Conservation (phyloP, 371 early-diverging fungal genomes). For the Apophysomyces trapeziformis region DNA sequence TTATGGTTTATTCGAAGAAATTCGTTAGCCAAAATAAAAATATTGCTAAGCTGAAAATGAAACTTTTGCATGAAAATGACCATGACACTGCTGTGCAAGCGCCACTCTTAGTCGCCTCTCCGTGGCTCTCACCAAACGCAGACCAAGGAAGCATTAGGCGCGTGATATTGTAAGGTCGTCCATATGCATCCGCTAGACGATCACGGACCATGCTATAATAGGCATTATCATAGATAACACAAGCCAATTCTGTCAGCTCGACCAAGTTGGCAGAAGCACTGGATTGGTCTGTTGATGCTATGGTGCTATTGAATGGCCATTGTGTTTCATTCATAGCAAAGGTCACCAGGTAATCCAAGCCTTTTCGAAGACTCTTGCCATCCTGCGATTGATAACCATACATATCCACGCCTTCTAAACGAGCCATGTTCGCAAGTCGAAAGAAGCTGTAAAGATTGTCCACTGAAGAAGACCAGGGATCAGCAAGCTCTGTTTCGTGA, state of each 20-base stretch:
- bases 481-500: constrained; percentile 38
- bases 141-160: constrained; percentile 27
- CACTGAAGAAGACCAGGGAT: constrained; percentile 49
- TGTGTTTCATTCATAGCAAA: constrained; percentile 48
- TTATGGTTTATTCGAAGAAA: background rate
- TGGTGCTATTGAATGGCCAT: constrained; percentile 46
- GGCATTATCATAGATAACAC: constrained; percentile 43
- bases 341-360: constrained; percentile 46
- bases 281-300: constrained; percentile 19
- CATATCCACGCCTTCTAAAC: constrained; percentile 35
- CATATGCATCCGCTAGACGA: constrained; percentile 14
- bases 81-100: too few species aligned
- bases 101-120: background rate
- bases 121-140: constrained; percentile 15
- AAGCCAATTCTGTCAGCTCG: constrained; percentile 48
- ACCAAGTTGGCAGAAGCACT: constrained; percentile 28
- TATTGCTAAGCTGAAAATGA: background rate
- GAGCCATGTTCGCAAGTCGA: constrained; percentile 36
- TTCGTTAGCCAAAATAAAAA: background rate
- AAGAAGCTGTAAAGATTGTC: constrained; percentile 48
- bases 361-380: constrained; percentile 45
- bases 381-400: constrained; percentile 37
- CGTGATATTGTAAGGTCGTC: constrained; percentile 27
- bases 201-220: constrained; percentile 20
- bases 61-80: background rate